phyloP scores from a whole-genome alignment of 2,329 filamentous ascomycete species.

The Venturia effusa region DNA sequence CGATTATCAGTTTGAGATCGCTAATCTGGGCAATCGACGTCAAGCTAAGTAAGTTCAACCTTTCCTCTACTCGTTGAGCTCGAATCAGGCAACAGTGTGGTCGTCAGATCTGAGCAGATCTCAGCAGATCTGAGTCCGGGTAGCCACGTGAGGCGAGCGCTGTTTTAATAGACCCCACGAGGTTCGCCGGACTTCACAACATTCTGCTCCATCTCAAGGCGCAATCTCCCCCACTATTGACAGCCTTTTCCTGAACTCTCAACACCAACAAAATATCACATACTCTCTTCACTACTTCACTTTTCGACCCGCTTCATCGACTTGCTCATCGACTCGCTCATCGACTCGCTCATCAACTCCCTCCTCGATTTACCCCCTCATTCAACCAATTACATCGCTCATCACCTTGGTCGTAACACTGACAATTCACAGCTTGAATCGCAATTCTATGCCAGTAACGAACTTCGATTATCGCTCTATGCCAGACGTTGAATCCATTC shows the following conservation, averaged over 20 bases:
- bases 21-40: conserved; percentile 22
- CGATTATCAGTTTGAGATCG: conserved; percentile 48
- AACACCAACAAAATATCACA: not conserved
- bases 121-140: not conserved
- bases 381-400: not conserved
- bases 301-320: not conserved
- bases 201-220: not conserved
- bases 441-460: conserved; percentile 88
- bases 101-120: not conserved
- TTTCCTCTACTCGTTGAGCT: conserved; percentile 5
- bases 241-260: not conserved
- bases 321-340: too few relatives aligned
- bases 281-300: not conserved
- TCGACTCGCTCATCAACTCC: too few relatives aligned
- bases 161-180: conserved; percentile 7
- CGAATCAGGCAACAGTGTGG: not conserved
- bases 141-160: not conserved
- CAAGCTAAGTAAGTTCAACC: conserved; percentile 22
- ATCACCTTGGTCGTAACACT: not conserved
- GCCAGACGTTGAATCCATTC: conserved; percentile 7
- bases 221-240: not conserved
- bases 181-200: conserved; percentile 10
- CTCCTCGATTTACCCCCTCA: not conserved
- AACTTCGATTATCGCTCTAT: conserved; percentile 56
- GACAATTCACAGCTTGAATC: conserved; percentile 39